Conservation (phyloP, 2,329 filamentous ascomycete species). For the Aspergillus sp. region DNA sequence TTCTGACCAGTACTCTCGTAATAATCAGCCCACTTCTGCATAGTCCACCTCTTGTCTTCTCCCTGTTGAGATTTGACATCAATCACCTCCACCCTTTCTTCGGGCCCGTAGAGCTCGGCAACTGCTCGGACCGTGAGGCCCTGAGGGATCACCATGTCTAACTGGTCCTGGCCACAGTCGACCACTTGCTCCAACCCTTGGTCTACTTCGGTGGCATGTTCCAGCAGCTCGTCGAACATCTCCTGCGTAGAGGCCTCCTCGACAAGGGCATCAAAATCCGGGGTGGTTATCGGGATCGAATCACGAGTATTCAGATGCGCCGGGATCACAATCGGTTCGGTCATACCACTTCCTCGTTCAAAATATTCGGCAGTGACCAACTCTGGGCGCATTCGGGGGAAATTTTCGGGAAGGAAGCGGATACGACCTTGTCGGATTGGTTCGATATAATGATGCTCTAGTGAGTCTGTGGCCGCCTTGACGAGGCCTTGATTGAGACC, state of each 20-base stretch:
- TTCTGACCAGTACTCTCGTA: slow-evolving; percentile 61
- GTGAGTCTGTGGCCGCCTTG: slow-evolving; percentile 62
- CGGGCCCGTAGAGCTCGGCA: slow-evolving; percentile 61
- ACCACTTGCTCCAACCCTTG: slow-evolving; percentile 43
- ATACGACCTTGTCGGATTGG: slow-evolving; percentile 65
- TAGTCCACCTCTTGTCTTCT: slow-evolving; percentile 62
- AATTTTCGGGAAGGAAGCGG: slow-evolving; percentile 58
- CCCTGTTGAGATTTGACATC: slow-evolving; percentile 68
- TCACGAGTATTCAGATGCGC: slow-evolving; percentile 58
- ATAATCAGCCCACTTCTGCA: slow-evolving; percentile 66
- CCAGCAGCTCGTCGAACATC: slow-evolving; percentile 39
- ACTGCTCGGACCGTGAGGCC: slow-evolving; percentile 63
- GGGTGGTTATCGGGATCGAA: slow-evolving; percentile 27
- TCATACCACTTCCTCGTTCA: slow-evolving; percentile 61
- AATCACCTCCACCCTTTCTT: slow-evolving; percentile 63
- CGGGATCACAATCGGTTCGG: slow-evolving; percentile 65
- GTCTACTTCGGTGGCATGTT: slow-evolving; percentile 26
- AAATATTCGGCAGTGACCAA: slow-evolving; percentile 62
- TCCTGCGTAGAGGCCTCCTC: slow-evolving; percentile 36
- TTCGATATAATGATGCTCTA: slow-evolving; percentile 66
- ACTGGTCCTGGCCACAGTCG: slow-evolving; percentile 61
- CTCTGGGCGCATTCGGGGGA: slow-evolving; percentile 63
- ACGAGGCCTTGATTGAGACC: slow-evolving; percentile 65
- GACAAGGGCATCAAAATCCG: slow-evolving; percentile 28
- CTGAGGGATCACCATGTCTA: slow-evolving; percentile 67